A percentile compares a stretch with the other conserved stretches of the same genome.
phyloP scores from a whole-genome alignment of 441 rosid species.

The Raphanus hybrid region DNA sequence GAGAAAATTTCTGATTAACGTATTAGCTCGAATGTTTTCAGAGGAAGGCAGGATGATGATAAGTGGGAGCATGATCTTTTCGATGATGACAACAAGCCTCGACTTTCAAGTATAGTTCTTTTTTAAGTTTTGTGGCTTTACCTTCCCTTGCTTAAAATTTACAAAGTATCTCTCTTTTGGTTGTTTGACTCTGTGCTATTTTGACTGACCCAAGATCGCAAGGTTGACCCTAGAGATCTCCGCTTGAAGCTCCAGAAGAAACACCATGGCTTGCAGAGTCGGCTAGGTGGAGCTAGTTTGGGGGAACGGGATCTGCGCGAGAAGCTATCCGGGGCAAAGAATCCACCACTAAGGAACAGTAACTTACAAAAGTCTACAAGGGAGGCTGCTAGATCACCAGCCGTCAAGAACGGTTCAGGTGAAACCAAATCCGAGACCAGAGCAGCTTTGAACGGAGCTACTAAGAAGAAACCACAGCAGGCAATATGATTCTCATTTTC shows the following conservation, averaged over 20 bases:
- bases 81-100: slow-evolving; percentile 47
- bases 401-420: slow-evolving; percentile 54
- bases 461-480: slow-evolving; percentile 57
- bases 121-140: slow-evolving; percentile 1
- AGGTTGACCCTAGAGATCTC: slow-evolving; percentile 71
- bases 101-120: slow-evolving; percentile 29
- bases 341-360: slow-evolving; percentile 49
- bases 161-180: slow-evolving; percentile 36
- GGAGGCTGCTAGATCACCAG: slow-evolving; percentile 51
- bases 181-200: slow-evolving; percentile 49
- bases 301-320: slow-evolving; percentile 74
- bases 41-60: slow-evolving; percentile 85
- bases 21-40: slow-evolving; percentile 41
- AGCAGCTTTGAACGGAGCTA: slow-evolving; percentile 46
- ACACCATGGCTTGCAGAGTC: slow-evolving; percentile 54
- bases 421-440: slow-evolving; percentile 60
- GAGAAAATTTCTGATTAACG: not conserved
- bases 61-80: slow-evolving; percentile 96
- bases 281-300: slow-evolving; percentile 49
- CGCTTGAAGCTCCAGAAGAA: slow-evolving; percentile 79
- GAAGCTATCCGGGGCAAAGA: slow-evolving; percentile 73
- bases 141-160: slow-evolving; percentile 31
- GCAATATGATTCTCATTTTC: slow-evolving; percentile 46
- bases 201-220: slow-evolving; percentile 68
- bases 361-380: slow-evolving; percentile 53